A percentile compares a stretch with the other conserved stretches of the same genome.
These are phyloP conservation scores for Ophiocordyceps unilateralis DNA, from an alignment of 2,329 filamentous ascomycete species.

Conservation along the genomic window DNA sequence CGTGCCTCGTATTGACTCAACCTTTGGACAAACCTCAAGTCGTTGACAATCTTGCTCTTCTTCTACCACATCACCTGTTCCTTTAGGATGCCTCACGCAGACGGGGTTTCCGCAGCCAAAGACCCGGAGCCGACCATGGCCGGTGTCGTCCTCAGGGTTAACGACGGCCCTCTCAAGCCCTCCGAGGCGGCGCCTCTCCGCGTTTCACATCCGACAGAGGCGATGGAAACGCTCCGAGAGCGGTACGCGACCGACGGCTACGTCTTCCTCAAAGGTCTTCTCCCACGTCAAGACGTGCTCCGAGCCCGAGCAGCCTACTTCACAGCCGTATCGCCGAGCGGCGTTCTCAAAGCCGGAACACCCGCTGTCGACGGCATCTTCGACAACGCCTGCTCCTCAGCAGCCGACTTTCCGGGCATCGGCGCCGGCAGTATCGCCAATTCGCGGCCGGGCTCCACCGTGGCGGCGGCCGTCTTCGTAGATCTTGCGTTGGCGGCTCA, in stretches of 20 bases:
- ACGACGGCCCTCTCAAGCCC: constrained; percentile 1
- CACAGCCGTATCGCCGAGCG: constrained; percentile 31
- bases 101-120: too few relatives aligned
- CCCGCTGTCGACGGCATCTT: constrained; percentile 36
- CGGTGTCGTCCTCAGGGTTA: background rate
- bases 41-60: too few relatives aligned
- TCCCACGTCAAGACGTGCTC: constrained; percentile 35
- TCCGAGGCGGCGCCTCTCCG: background rate
- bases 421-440: constrained; percentile 32
- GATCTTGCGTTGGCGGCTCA: constrained; percentile 34
- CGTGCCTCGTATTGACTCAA: too few relatives aligned
- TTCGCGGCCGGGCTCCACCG: constrained; percentile 23
- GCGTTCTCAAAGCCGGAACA: constrained; percentile 35
- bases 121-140: background rate
- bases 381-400: constrained; percentile 3
- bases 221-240: constrained; percentile 27
- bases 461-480: constrained; percentile 9
- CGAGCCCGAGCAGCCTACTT: constrained; percentile 35
- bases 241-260: constrained; percentile 27
- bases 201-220: constrained; percentile 4
- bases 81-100: background rate
- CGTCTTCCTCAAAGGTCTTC: constrained; percentile 34
- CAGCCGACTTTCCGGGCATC: constrained; percentile 15
- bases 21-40: too few relatives aligned
- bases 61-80: too few relatives aligned